Conservation (phyloP, 2,329 filamentous ascomycete genomes). For the Ophidiomyces ophidiicola region DNA sequence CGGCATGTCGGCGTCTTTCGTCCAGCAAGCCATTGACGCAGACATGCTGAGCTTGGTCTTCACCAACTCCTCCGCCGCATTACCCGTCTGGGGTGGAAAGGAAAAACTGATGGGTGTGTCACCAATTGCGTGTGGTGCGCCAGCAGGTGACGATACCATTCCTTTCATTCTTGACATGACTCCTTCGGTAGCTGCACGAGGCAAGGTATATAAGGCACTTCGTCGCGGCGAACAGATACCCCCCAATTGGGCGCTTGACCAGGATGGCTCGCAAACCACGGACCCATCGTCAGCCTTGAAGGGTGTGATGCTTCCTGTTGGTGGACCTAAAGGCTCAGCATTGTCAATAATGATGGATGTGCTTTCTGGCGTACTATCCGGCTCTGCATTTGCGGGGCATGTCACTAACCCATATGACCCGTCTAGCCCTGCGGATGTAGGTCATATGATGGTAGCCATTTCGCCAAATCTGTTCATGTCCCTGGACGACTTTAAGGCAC, state of each 20-base stretch:
- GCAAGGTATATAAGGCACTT: conserved; percentile 37
- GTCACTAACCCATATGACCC: conserved; percentile 68
- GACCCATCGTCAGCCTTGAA: conserved; percentile 59
- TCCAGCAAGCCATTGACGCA: conserved; percentile 62
- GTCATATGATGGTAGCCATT: conserved; percentile 59
- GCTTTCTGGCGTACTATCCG: conserved; percentile 64
- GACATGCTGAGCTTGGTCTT: conserved; percentile 59
- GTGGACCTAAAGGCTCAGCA: conserved; percentile 68
- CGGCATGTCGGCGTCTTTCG: conserved; percentile 71
- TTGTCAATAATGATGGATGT: conserved; percentile 81
- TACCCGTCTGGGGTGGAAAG: conserved; percentile 58
- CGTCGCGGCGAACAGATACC: conserved; percentile 34
- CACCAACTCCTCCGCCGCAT: conserved; percentile 58
- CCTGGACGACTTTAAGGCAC: conserved; percentile 52
- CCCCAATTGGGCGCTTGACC: conserved; percentile 59
- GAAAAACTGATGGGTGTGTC: conserved; percentile 60
- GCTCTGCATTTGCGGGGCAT: conserved; percentile 64
- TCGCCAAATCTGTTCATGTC: conserved; percentile 65
- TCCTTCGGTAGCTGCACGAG: conserved; percentile 34
- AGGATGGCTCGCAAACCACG: conserved; percentile 54
- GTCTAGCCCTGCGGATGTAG: conserved; percentile 55
- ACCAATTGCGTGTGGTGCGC: conserved; percentile 63
- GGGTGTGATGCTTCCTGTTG: conserved; percentile 77
- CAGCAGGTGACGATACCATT: conserved; percentile 42
- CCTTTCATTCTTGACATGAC: conserved; percentile 48